A percentile compares a stretch with the other conserved stretches of the same genome.
phyloP scores from a whole-genome alignment of 805 yeast species.

The Alloascoidea africana region DNA sequence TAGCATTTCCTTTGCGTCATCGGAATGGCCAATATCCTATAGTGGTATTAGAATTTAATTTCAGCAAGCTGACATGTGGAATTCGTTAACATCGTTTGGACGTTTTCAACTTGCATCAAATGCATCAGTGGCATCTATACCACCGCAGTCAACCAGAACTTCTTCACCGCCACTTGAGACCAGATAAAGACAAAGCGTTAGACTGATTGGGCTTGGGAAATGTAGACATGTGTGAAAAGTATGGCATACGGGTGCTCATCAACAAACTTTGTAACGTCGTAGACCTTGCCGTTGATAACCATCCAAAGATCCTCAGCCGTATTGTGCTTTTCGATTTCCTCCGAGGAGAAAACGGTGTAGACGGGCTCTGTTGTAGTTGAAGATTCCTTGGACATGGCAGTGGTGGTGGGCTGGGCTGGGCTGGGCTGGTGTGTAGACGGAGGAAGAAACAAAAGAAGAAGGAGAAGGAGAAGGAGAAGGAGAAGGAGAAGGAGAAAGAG shows the following conservation, averaged over 20 bases:
- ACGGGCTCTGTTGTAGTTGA: too few species aligned
- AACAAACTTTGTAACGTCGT: conserved; percentile 40
- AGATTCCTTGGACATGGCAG: not conserved
- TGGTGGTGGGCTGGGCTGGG: not conserved
- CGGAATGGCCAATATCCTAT: conserved; percentile 94
- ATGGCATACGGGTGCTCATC: conserved; percentile 41
- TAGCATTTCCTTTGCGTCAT: conserved; percentile 77
- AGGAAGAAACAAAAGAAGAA: not conserved
- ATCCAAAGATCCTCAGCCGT: conserved; percentile 51
- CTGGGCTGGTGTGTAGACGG: not conserved
- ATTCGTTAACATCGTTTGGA: conserved; percentile 18
- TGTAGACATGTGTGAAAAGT: not conserved
- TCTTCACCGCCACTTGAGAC: conserved; percentile 79
- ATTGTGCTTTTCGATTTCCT: conserved; percentile 29
- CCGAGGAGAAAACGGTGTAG: conserved; percentile 15
- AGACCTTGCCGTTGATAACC: conserved; percentile 54
- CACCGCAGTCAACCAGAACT: conserved; percentile 64
- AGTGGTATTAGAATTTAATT: conserved; percentile 35
- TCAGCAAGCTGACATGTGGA: conserved; percentile 25
- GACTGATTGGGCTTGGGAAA: not conserved
- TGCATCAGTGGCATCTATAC: conserved; percentile 58
- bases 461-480: not conserved
- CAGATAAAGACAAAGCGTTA: conserved; percentile 1
- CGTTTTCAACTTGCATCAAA: conserved; percentile 47
- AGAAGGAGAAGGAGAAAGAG: not conserved